A percentile compares a stretch with the other conserved stretches of the same genome.
These are phyloP conservation scores for Yamadazyma phyllophila DNA, from an alignment of 805 yeast genomes.

Conservation along the genomic window DNA sequence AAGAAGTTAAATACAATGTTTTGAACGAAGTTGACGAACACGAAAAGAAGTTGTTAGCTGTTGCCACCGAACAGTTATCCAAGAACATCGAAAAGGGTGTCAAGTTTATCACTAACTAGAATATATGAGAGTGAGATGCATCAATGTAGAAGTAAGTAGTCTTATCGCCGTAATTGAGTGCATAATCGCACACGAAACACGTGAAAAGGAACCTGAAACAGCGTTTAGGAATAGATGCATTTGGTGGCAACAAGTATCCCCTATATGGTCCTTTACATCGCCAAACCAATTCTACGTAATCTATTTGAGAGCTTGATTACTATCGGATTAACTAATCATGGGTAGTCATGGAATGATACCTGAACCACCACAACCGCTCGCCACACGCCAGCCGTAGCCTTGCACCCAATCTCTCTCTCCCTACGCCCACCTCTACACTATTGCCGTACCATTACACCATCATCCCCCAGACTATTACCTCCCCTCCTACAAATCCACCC, in stretches of 20 bases:
- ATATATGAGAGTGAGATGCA: not conserved
- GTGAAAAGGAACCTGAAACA: no score
- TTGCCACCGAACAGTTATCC: conserved; percentile 53
- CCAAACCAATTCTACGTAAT: no score
- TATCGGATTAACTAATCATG: no score
- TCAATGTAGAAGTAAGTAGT: not conserved
- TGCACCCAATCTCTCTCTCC: not conserved
- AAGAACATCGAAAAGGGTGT: conserved; percentile 61
- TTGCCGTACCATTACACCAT: not conserved
- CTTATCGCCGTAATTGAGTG: not conserved
- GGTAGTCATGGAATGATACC: no score
- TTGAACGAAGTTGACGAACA: conserved; percentile 46
- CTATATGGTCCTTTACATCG: no score
- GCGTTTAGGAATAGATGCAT: no score
- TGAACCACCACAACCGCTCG: no score
- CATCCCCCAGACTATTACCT: not conserved
- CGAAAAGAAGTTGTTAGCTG: conserved; percentile 55
- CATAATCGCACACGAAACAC: no score
- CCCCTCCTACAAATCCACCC: not conserved
- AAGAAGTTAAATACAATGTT: conserved; percentile 52
- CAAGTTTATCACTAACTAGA: conserved; percentile 34
- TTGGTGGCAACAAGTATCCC: no score
- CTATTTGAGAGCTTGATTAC: no score
- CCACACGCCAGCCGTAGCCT: no score
- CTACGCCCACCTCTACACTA: no score